These are phyloP conservation scores for Cymbidium sinense DNA, from an alignment of 106 monocot species.

Conservation along the genomic window DNA sequence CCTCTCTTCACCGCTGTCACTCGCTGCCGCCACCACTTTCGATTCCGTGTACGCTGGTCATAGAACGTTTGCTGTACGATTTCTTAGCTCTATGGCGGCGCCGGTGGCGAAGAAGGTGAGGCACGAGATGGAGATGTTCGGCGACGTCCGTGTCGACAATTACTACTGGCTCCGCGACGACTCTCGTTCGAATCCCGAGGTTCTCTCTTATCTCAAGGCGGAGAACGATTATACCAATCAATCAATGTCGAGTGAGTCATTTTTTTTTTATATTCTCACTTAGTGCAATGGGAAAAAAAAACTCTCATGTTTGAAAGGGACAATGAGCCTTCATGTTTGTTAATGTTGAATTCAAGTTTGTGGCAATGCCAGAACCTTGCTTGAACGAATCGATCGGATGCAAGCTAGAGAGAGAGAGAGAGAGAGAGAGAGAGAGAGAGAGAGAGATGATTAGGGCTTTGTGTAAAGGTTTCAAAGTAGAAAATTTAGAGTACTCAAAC, in stretches of 20 bases:
- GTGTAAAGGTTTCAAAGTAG: too few species aligned
- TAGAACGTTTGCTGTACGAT: neutral
- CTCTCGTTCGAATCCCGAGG: constrained; percentile 57
- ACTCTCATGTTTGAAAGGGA: neutral
- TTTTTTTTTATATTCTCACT: neutral
- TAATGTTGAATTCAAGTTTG: neutral
- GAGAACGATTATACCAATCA: constrained; percentile 73
- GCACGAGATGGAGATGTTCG: constrained; percentile 80
- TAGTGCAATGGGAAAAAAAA: neutral
- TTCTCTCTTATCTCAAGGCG: constrained; percentile 55
- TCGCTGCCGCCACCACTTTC: neutral
- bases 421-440: too few species aligned
- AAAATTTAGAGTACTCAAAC: too few species aligned
- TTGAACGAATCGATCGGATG: too few species aligned
- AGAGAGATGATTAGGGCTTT: too few species aligned
- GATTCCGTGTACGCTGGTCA: neutral
- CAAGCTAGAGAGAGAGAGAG: too few species aligned
- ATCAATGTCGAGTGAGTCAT: constrained; percentile 64
- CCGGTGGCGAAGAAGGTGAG: constrained; percentile 84
- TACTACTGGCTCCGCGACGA: constrained; percentile 99
- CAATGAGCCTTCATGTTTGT: too few species aligned
- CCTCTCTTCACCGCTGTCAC: neutral
- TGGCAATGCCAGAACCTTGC: neutral
- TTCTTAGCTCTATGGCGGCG: constrained; percentile 5
- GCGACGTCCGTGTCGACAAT: constrained; percentile 81